Base-by-base conservation (phyloP, 495 filamentous ascomycete genomes). In the Coniosporium apollinis region DNA sequence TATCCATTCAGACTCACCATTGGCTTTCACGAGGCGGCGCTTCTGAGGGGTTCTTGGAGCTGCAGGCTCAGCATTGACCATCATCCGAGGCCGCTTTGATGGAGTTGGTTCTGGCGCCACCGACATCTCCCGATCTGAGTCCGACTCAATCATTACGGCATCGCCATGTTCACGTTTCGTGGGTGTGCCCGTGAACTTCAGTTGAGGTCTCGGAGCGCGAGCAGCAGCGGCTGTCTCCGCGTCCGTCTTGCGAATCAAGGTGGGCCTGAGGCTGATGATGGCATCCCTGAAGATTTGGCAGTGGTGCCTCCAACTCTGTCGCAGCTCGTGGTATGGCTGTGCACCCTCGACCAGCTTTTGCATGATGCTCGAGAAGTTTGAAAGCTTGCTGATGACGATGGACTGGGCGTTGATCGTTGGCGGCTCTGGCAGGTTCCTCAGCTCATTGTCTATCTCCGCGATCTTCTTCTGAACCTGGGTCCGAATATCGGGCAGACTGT, bases 401-500 rank as follows among this genome's bases (percentile, higher is more conserved):
- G 36, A 35, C 8, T 33, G 32, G 17, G 58, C 39, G 14, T 52
- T 58, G n/a, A 30, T 32, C 5, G 50, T 47, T 9, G 53, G 48
- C 1, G 42, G 42, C 1, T 49, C 44, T 8, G 57, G 58, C n/a
- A 61, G 54, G 6, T 25, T 20, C 4, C 28, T 20, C 4, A 61
- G 54, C 29, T 51, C 32, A 4, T 36, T 20, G 7, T 44, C 34
- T 2, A 64, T 46, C 3, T 44, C 34, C 0, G 22, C 19, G 11
- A 59, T 42, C 33, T 53, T 42, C 0, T 24, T 22, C n/a, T 54
- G 37, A 5, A 65, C 46, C 1, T 43, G 39, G 3, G 46, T 42
- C 10, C 36, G 44, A 17, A 64, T 57, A 3, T 34, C 30, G 1
- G 61, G 61, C 1, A 65, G 35, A 30, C 54, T 53, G 36, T n/a